Conservation (phyloP, 2,329 filamentous ascomycete genomes). For the Chlorencoelia australis region DNA sequence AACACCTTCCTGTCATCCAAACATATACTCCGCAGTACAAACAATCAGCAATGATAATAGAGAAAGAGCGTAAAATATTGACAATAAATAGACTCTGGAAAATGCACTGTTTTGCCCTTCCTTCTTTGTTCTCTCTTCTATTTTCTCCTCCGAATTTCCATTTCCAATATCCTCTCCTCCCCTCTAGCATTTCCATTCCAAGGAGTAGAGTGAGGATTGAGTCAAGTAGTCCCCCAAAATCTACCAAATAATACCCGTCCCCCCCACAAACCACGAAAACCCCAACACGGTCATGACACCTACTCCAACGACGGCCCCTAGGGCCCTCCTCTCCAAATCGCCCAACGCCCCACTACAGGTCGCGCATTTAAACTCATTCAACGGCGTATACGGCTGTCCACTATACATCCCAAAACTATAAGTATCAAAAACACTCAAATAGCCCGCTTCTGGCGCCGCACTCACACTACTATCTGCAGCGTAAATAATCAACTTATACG, state of each 20-base stretch:
- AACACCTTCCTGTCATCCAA: no score
- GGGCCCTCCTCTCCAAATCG: constrained; percentile 36
- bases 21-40: no score
- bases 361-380: constrained; percentile 43
- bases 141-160: constrained; percentile 1
- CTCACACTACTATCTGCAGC: constrained; percentile 44
- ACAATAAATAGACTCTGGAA: no score
- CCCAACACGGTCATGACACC: constrained; percentile 45
- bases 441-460: constrained; percentile 44
- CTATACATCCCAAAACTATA: constrained; percentile 51
- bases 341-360: constrained; percentile 45
- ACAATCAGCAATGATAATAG: no score
- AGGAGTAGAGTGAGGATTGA: neutral
- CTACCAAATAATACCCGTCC: constrained; percentile 29
- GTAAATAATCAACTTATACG: constrained; percentile 53
- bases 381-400: constrained; percentile 39
- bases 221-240: neutral
- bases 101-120: no score
- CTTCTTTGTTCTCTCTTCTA: no score
- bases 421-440: constrained; percentile 38
- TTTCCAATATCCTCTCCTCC: neutral
- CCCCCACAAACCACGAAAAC: constrained; percentile 55
- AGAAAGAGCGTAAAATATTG: no score
- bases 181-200: constrained; percentile 2
- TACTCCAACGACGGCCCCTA: constrained; percentile 44